Base-by-base conservation (phyloP, 2,329 filamentous ascomycete species). In the Ramularia collo-cygni region DNA sequence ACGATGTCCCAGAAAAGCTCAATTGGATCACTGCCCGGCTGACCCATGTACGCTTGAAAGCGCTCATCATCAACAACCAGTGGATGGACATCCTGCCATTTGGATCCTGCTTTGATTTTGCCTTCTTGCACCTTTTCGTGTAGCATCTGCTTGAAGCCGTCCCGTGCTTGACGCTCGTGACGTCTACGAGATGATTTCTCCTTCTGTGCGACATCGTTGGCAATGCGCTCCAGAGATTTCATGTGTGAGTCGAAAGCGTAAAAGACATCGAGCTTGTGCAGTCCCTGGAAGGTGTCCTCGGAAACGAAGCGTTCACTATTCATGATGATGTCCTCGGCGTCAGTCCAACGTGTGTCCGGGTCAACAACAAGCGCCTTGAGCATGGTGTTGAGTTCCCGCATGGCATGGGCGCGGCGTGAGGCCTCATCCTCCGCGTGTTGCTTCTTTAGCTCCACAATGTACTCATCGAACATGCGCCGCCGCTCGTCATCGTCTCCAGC, bases 1-100 rank as follows among this genome's bases (percentile, higher is more conserved):
- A 96, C 75, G 34, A 89, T 71, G 61, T 98, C 92, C 87, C 90
- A 95, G 68, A 98, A 96, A 5, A 98, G 71, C 56, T 96, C 88
- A 50, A 95, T 74, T 10, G 92, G 86, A 4, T 50, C 55, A 40
- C 53, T 58, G 12, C 60, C 60, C 43, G 76, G 66, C 59, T 93
- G 86, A 37, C 88, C 89, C 44, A 89, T 75, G 72, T 95, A 87
- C 48, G 79, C 80, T 53, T 72, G 74, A 64, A 95, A 96, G 51
- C 89, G 85, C 34, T 82, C 75, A 56, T 98, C 92, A 40, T 84
- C 71, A 53, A 85, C 77, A 52, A 98, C 76, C 34, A 83, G 61
- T 1, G 83, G 78, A 51, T 83, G 72, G 48, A 96, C 74, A 43
- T 88, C 77, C 63, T 76, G 85, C 92, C 92, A 98, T 64, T 93